Conservation (phyloP, 2,329 filamentous ascomycete species). For the Colletotrichum acutatum region DNA sequence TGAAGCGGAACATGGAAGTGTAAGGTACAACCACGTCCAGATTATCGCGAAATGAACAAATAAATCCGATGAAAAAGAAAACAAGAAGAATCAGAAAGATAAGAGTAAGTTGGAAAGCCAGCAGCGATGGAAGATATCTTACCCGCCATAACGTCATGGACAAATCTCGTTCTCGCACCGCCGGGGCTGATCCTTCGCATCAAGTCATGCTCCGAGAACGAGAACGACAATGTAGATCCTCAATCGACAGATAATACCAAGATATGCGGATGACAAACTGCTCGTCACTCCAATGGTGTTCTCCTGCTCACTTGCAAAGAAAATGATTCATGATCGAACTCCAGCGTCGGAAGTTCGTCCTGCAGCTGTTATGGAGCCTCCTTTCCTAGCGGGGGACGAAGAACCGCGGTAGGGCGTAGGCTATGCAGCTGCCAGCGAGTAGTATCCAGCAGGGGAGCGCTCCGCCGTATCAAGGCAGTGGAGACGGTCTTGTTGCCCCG, state of each 20-base stretch:
- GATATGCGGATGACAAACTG: not conserved
- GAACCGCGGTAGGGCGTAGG: not conserved
- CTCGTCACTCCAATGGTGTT: not conserved
- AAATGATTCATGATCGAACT: not conserved
- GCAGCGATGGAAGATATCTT: not conserved
- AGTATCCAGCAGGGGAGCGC: not conserved
- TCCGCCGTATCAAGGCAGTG: constrained; percentile 16
- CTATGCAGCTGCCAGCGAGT: not conserved
- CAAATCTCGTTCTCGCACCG: not conserved
- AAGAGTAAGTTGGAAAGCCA: no score
- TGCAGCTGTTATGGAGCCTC: no score
- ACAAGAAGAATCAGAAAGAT: no score
- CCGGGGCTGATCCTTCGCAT: not conserved
- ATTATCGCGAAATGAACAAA: not conserved
- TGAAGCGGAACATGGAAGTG: no score
- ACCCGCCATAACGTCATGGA: not conserved
- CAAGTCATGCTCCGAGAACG: not conserved
- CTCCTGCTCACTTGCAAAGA: not conserved
- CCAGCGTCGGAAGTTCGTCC: not conserved
- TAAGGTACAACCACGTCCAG: no score
- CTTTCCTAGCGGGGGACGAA: no score
- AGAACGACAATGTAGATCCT: not conserved
- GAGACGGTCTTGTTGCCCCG: not conserved
- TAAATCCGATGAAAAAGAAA: no score
- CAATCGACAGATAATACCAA: not conserved